phyloP scores from a whole-genome alignment of 441 rosid genomes.

The Pelargonium myrrhifolium region DNA sequence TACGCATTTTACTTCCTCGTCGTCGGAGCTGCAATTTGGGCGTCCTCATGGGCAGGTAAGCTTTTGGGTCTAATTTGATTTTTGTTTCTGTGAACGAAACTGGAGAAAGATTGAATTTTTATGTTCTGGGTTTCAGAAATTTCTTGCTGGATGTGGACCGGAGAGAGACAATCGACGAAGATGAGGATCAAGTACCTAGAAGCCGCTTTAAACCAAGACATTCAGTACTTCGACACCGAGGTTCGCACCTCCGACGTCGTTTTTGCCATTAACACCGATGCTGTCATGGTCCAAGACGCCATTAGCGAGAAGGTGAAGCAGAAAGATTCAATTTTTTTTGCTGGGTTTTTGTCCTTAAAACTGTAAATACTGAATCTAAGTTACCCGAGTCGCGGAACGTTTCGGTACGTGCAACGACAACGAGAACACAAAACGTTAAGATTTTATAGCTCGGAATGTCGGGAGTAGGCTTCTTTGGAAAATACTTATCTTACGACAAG shows the following conservation, averaged over 20 bases:
- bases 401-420: no score
- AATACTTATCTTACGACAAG: no score
- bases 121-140: slow-evolving; percentile 44
- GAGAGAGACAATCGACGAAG: slow-evolving; percentile 94
- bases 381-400: no score
- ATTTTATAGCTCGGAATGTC: no score
- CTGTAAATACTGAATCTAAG: no score
- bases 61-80: slow-evolving; percentile 8
- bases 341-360: no score
- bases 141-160: slow-evolving; percentile 99
- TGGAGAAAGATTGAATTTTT: slow-evolving; percentile 15
- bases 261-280: slow-evolving; percentile 85
- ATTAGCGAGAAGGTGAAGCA: slow-evolving; percentile 86
- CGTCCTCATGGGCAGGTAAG: slow-evolving; percentile 99
- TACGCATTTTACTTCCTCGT: slow-evolving; percentile 91
- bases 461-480: no score
- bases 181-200: slow-evolving; percentile 97
- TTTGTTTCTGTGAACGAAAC: slow-evolving; percentile 14
- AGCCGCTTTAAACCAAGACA: slow-evolving; percentile 93
- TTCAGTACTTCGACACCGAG: slow-evolving; percentile 88
- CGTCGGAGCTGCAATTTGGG: slow-evolving; percentile 99
- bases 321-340: no score
- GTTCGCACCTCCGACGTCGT: slow-evolving; percentile 94
- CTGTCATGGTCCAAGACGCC: slow-evolving; percentile 98
- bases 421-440: no score